Conservation (phyloP, 2,329 filamentous ascomycete genomes). For the Beauveria varroae region DNA sequence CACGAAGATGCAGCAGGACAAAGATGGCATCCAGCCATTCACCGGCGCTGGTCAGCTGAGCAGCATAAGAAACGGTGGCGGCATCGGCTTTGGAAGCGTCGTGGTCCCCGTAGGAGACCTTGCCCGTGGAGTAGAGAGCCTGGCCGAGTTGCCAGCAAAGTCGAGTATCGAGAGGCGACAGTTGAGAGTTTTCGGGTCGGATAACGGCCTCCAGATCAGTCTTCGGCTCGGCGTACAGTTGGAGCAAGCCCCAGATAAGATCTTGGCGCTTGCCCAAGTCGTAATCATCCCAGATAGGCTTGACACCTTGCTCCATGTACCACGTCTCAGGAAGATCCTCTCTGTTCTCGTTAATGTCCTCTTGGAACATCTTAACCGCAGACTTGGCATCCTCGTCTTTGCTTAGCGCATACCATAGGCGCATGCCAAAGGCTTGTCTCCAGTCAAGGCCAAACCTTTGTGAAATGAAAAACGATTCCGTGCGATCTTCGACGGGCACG, state of each 20-base stretch:
- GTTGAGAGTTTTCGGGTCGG: conserved; percentile 67
- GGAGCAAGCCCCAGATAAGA: conserved; percentile 79
- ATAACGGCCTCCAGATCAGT: conserved; percentile 62
- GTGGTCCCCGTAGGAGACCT: conserved; percentile 44
- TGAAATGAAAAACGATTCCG: conserved; percentile 73
- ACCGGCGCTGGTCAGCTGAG: conserved; percentile 54
- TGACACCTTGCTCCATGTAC: conserved; percentile 55
- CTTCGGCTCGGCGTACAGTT: conserved; percentile 60
- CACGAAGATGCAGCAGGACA: conserved; percentile 68
- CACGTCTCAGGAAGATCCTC: conserved; percentile 69
- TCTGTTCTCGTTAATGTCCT: conserved; percentile 62
- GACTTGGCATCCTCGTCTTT: conserved; percentile 57
- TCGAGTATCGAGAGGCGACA: conserved; percentile 66
- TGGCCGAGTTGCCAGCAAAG: conserved; percentile 81
- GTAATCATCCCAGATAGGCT: conserved; percentile 53
- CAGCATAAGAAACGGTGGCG: conserved; percentile 57
- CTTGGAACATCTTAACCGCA: conserved; percentile 65
- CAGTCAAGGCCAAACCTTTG: conserved; percentile 81
- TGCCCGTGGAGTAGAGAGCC: conserved; percentile 46
- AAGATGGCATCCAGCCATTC: conserved; percentile 67
- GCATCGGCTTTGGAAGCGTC: conserved; percentile 56
- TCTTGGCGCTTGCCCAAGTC: conserved; percentile 59
- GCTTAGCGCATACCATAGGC: conserved; percentile 78
- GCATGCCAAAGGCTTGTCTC: conserved; percentile 86
- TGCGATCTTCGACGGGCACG: conserved; percentile 69